Percentiles rank a stretch among this genome's conserved stretches.
phyloP scores from a whole-genome alignment of 2,329 filamentous ascomycete genomes.

The Trichoderma oligosporum region DNA sequence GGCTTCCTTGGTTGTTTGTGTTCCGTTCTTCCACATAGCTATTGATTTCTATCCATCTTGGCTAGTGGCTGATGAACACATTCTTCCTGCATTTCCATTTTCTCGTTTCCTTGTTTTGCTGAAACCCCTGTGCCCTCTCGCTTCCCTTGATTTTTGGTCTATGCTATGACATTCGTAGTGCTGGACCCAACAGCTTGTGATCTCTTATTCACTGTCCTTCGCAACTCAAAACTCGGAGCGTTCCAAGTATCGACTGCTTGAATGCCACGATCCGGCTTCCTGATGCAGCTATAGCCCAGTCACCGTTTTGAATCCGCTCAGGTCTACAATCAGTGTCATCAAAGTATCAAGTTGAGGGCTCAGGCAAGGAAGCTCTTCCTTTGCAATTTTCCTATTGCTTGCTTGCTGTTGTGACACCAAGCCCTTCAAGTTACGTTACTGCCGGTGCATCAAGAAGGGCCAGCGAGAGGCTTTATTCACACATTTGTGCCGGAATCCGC shows the following conservation, averaged over 20 bases:
- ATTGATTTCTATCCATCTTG: background rate
- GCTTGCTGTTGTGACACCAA: constrained; percentile 20
- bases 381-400: background rate
- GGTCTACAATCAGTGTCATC: background rate
- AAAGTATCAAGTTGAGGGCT: background rate
- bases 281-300: too few species aligned
- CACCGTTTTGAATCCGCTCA: background rate
- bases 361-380: background rate
- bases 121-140: constrained; percentile 1
- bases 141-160: background rate
- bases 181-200: background rate
- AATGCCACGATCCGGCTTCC: background rate
- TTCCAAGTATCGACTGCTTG: background rate
- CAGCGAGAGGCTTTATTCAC: background rate
- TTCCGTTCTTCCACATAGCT: background rate
- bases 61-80: background rate
- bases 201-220: background rate
- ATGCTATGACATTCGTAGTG: background rate
- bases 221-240: constrained; percentile 16
- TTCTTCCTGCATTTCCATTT: background rate
- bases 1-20: background rate
- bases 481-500: background rate
- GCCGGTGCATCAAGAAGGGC: constrained; percentile 13
- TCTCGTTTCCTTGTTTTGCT: background rate
- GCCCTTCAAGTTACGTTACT: constrained; percentile 16